Evolutionary conservation across 495 filamentous ascomycete genomes (phyloP), one percentile per base, ranked within the genome.

Genomic region (Annulohypoxylon nitens): DNA sequence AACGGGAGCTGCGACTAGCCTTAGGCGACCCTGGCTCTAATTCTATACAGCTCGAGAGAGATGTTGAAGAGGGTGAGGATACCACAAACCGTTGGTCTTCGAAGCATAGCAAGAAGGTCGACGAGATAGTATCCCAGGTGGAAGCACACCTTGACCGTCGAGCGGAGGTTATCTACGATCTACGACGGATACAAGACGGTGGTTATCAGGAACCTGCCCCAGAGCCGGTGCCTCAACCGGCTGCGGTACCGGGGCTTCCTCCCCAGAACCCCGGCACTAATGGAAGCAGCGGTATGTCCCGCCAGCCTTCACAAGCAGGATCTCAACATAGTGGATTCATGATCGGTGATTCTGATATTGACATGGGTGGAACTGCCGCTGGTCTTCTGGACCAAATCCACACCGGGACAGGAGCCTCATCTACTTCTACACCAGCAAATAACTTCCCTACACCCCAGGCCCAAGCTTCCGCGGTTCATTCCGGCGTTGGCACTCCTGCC

Each of bases 351-450:
- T 82, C 83, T 10, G 91, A 92, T 75, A 86, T 92, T 69, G 86
- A 90, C 63, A 90, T 92, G 88, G 90, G 88, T 33, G 85, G 88
- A 34, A 88, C 87, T 1, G 87, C 85, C 1, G 89, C 87, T 43
- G 85, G 88, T 59, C 80, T 92, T 18, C 81, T 92, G 7, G 87
- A 92, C 77, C 89, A 92, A 72, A 90, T 91, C 78, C 84, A 88
- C 72, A 81, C 81, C 20, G 87, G 86, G 69, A 81, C 81, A 30
- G 87, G 86, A 60, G 83, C 85, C 58, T 87, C 88, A 18, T 81
- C 84, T 12, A 83, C 83, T 26, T 86, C 86, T 0, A 86, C 86
- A 2, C 84, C 85, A 0, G 75, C 78, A 11, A 83, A 83, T 60
- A 84, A 80, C 71, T 79, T 81, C 67, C 85, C 80, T 11, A 83